Evolutionary conservation across 2,329 filamentous ascomycete genomes (phyloP).

Genomic region (Penicillium sp.): DNA sequence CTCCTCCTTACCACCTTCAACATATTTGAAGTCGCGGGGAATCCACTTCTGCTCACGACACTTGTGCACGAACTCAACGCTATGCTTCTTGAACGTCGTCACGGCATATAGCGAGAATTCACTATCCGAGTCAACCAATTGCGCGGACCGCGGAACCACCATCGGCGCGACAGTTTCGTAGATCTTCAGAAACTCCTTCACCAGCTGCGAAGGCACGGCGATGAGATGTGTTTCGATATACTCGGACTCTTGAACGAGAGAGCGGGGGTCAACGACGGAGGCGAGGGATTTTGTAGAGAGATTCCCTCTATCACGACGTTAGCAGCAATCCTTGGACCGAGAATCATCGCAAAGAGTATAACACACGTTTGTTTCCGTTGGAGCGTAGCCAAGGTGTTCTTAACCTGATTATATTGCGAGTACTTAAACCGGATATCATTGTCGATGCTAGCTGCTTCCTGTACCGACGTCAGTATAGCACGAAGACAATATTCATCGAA

Average conservation of each 20-base stretch:
- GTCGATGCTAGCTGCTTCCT: conserved; percentile 88
- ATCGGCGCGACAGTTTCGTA: conserved; percentile 87
- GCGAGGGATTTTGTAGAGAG: conserved; percentile 88
- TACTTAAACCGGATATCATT: conserved; percentile 94
- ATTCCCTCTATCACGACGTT: conserved; percentile 60
- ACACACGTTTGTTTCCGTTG: conserved; percentile 81
- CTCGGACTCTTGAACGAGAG: conserved; percentile 83
- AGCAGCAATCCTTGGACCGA: background rate
- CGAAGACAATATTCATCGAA: too few species aligned
- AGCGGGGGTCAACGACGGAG: conserved; percentile 73
- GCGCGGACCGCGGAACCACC: conserved; percentile 85
- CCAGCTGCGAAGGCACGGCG: conserved; percentile 70
- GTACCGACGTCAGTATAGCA: conserved; percentile 2
- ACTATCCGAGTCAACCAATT: conserved; percentile 73
- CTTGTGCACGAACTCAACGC: conserved; percentile 82
- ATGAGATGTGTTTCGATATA: conserved; percentile 95
- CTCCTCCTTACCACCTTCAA: conserved; percentile 81
- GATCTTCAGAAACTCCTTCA: conserved; percentile 80
- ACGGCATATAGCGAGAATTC: conserved; percentile 87
- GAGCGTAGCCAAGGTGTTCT: conserved; percentile 72
- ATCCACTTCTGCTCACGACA: conserved; percentile 91
- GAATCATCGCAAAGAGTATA: background rate
- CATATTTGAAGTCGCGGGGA: conserved; percentile 87
- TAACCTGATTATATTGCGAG: conserved; percentile 87
- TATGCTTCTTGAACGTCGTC: conserved; percentile 88